A percentile compares a stretch with the other conserved stretches of the same genome.
Conservation (phyloP, 148 eudicot genomes). For the Tetragonia tetragonoides region DNA sequence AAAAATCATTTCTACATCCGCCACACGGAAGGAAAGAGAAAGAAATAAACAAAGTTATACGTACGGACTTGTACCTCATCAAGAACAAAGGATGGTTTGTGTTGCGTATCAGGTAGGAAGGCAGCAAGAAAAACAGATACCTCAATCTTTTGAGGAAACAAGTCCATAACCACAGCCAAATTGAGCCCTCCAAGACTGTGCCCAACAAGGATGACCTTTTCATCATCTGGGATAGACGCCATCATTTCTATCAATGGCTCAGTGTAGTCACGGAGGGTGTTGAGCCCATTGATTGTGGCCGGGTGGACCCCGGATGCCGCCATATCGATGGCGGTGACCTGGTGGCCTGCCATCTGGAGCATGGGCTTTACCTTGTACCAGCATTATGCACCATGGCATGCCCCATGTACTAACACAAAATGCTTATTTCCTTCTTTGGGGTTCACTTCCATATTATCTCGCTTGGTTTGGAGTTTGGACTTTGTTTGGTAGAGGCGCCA, state of each 20-base stretch:
- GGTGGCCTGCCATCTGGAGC: constrained; percentile 26
- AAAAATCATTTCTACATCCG: too few relatives aligned
- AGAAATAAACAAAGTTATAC: too few relatives aligned
- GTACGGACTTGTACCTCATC: constrained; percentile 23
- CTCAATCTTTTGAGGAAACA: constrained; percentile 31
- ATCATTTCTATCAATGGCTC: constrained; percentile 29
- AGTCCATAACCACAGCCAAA: constrained; percentile 23
- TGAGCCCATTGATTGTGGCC: constrained; percentile 11
- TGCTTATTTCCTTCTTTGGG: constrained; percentile 8
- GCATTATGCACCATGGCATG: constrained; percentile 42
- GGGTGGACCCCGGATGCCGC: constrained; percentile 30
- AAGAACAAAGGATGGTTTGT: constrained; percentile 26
- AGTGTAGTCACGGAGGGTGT: constrained; percentile 30
- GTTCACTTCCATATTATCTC: not conserved
- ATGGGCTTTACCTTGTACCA: constrained; percentile 41
- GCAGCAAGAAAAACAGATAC: constrained; percentile 36
- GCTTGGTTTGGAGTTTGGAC: too few relatives aligned
- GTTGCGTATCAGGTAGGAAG: constrained; percentile 33
- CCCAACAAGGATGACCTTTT: constrained; percentile 41
- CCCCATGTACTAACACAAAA: constrained; percentile 41
- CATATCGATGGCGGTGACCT: constrained; percentile 36
- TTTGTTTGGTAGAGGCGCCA: too few relatives aligned
- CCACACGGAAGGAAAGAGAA: too few relatives aligned
- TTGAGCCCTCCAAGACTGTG: constrained; percentile 39
- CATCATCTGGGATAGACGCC: constrained; percentile 17